Evolutionary conservation across 2,329 filamentous ascomycete genomes (phyloP), one percentile per base, ranked within the genome.

Genomic region (Pezicula carpinea): DNA sequence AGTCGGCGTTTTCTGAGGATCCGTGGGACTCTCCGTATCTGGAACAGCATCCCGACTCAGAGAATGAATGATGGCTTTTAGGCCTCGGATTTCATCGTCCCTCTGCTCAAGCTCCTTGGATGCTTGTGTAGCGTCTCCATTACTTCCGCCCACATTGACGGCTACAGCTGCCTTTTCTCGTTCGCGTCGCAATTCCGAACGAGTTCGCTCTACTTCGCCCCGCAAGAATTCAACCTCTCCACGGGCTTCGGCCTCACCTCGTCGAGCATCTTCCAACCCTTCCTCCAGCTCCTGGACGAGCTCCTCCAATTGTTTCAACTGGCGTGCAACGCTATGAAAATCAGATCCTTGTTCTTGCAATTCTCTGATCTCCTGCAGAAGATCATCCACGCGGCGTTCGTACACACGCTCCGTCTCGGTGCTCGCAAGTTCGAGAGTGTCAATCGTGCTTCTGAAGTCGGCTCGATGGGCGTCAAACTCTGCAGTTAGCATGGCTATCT

Each of bases 1-100:
- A n/a, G 56, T 60, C 17, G 60, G 60, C 8, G 61, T 62, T 50
- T 57, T 60, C 42, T 63, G 55, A 6, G 52, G 39, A 26, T 66
- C 63, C 31, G 45, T 43, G 15, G 52, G 33, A 35, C 34, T 52
- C 29, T 34, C 52, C 6, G 49, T 51, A 43, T 66, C 63, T 35
- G 62, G 60, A n/a, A 61, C 55, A 10, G 83, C 79, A 56, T 89
- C 89, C 51, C 89, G 79, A 65, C 90, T 96, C 32, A 99, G 75
- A 15, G 89, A 96, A 68, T 97, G 92, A 51, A 99, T 97, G 63
- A 99, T 97, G 36, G 93, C 92, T 68, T 97, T 99, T 54, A 99
- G 77, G 39, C 93, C 93, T 52, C 92, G 81, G 61, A 99, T 97
- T 71, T 99, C 93, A 59, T 99, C 93, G 60, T 99, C 92, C 64